Conservation (phyloP, 345 rosid species). For the Moricandia moricandioides region DNA sequence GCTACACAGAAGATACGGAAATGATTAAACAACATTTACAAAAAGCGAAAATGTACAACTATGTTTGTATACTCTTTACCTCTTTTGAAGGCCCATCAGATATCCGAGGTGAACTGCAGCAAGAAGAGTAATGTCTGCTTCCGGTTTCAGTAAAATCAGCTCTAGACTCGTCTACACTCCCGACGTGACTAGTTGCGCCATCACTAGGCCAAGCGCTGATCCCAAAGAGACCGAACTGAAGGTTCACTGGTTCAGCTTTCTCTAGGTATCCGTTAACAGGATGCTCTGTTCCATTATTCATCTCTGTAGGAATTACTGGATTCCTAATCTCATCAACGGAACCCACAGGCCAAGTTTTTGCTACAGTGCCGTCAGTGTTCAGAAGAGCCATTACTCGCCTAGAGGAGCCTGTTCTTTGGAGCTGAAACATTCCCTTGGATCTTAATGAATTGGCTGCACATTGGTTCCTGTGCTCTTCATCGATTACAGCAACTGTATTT, state of each 20-base stretch:
- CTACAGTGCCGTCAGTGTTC: constrained; percentile 91
- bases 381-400: constrained; percentile 95
- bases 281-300: constrained; percentile 40
- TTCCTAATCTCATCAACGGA: constrained; percentile 50
- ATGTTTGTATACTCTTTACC: constrained; percentile 41
- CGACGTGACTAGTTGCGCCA: constrained; percentile 87
- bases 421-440: constrained; percentile 95
- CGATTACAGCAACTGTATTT: constrained; percentile 68
- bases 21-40: background rate
- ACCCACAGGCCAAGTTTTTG: constrained; percentile 94
- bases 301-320: constrained; percentile 40
- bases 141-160: constrained; percentile 76
- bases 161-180: constrained; percentile 81
- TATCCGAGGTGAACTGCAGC: constrained; percentile 91
- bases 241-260: constrained; percentile 88
- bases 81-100: constrained; percentile 85
- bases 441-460: constrained; percentile 88
- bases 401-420: constrained; percentile 89
- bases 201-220: constrained; percentile 98
- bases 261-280: constrained; percentile 69
- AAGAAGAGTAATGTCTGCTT: constrained; percentile 81
- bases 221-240: constrained; percentile 94
- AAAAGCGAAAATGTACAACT: background rate
- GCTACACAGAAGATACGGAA: constrained; percentile 40
- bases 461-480: constrained; percentile 93